Evolutionary conservation across 2,329 filamentous ascomycete species (phyloP), one percentile per base, ranked within the genome.

Genomic region (Aspergillus ochraceoroseus): DNA sequence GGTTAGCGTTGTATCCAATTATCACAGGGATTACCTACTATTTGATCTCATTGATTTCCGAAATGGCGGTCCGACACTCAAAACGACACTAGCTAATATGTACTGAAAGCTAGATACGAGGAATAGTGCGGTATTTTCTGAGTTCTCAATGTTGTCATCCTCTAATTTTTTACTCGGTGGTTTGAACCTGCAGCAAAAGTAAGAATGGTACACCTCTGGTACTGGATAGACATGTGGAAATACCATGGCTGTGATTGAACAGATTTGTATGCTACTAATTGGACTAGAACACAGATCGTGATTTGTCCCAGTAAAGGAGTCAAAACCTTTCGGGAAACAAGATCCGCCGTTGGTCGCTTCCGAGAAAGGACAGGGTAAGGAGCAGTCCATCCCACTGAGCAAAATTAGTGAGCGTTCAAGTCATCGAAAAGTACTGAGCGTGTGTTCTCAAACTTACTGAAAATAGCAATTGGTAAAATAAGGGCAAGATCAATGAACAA

Each of bases 401-500:
- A 14, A 39, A 19, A 9, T 27, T 8, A 30, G 30, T 52, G 5
- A 39, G 39, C 11, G 6, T 19, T 13, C 12, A 18, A 25, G 3
- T 22, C 20, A n/a, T 19, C 13, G 3, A 2, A 32, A 23, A 4
- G 4, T 29, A 28, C 1, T 12, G 11, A 20, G 3, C n/a, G n/a
- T n/a, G 23, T 15, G 12, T 29, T 31, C 6, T 28, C 12, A 12
- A 14, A 57, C 77, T 70, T 67, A 80, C 78, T 98, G 63, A 96
- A 96, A 44, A 98, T 87, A 15, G 92, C 92, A 55, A 98, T 94
- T 3, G 92, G 92, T 2, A 98, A 72, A 57, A 98, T 98, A 41
- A 98, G 79, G 3, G 84, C 72, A 9, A 98, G 74, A 56, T 98
- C 92, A 58, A 98, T 96, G 65, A 90, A 96, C 3, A 98, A 74